Base-by-base conservation (phyloP, 179 eudicot species). In the Patellifolia procumbens region DNA sequence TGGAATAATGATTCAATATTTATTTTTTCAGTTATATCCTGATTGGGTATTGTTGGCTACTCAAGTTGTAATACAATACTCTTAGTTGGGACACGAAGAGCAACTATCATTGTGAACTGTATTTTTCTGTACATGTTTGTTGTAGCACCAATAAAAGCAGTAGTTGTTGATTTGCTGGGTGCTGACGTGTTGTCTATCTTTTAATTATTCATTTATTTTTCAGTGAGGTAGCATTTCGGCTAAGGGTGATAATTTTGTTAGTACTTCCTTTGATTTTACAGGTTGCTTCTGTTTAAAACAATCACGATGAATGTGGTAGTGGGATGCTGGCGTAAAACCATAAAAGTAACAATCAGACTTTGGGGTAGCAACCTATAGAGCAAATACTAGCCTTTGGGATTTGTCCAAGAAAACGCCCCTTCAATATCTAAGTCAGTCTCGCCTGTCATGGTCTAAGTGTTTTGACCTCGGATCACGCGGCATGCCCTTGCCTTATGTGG, bases 91-190 rank as follows among this genome's bases (percentile, higher is more conserved):
- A 39, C 20, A 66, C 24, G 51, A 66, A 66, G 49, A 39, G 56
- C 55, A 24, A 76, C 22, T 67, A 34, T 55, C 55, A 24, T 67
- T 64, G 32, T 70, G 28, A 42, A 76, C 28, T 55, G 79, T 42
- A 59, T 28, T 53, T 59, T 22, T 56, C 32, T 75, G 59, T 51
- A 17, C 52, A 7, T 39, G 70, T 32, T 39, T 22, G 46, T 7
- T 64, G 68, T 64, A 64, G 20, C 46, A 64, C 28, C 68, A 67
- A 67, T 67, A 42, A 43, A 42, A 39, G 31, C 71, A 67, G 52
- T 67, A 39, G 49, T 43, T 67, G 29, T 32, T 64, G 26, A 19
- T 8, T n/a, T 64, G 70, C 17, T 66, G 49, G 48, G 0, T 4
- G 15, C 24, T 31, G 15, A 0, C 26, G n/a, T n/a, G n/a, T n/a